Percentiles rank a stretch among this genome's conserved stretches.
Conservation (phyloP, 2,329 filamentous ascomycete species). For the Fusarium austroafricanum region DNA sequence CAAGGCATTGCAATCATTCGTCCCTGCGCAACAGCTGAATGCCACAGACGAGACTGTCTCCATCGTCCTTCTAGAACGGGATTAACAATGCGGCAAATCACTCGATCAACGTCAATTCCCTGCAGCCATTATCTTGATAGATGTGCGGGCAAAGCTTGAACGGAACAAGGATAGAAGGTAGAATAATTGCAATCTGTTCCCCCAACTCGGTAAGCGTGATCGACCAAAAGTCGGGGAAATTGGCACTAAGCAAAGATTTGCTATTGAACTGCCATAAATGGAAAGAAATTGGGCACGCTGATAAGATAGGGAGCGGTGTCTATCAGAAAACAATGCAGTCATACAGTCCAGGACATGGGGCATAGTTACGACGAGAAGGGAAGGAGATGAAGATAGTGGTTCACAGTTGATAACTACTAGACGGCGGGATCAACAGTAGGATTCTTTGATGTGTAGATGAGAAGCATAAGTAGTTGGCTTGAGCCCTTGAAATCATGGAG, state of each 20-base stretch:
- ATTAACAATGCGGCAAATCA: neutral
- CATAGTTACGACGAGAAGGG: neutral
- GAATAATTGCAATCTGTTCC: conserved; percentile 6
- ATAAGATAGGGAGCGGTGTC: neutral
- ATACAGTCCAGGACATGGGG: neutral
- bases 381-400: neutral
- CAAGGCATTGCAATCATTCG: neutral
- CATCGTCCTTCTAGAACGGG: neutral
- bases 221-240: neutral
- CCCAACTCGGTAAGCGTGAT: conserved; percentile 8
- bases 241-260: neutral
- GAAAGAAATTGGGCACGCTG: conserved; percentile 1
- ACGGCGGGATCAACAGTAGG: neutral
- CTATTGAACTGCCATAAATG: conserved; percentile 18
- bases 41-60: neutral
- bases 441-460: too few species aligned
- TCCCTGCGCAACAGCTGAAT: neutral
- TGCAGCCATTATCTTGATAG: neutral
- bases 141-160: neutral
- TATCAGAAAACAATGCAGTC: neutral
- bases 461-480: neutral
- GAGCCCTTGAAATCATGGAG: neutral
- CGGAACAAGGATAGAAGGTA: neutral
- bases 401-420: neutral
- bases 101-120: neutral